Base-by-base conservation (phyloP, 2,329 filamentous ascomycete species). In the Zymoseptoria pseudotritici region DNA sequence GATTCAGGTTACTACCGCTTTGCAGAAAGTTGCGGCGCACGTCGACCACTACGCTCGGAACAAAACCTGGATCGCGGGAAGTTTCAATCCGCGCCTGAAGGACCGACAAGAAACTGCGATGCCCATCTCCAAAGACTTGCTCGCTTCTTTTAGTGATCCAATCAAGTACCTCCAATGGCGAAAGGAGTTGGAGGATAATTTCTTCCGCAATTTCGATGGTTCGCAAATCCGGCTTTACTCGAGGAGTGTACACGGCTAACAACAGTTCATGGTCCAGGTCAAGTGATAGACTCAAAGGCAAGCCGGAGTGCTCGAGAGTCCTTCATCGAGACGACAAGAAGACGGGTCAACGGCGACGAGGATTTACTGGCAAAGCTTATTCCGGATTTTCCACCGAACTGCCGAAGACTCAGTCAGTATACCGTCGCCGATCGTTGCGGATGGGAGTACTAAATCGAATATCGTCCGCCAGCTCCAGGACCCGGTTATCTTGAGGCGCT, bases 31-130 rank as follows among this genome's bases (percentile, higher is more conserved):
- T 58, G 72, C 69, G 1, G 65, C 62, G 17, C 80, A 77, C 1
- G 74, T 89, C 0, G 84, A 88, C 63, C 84, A 87, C 70, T 89
- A 88, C 63, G 84, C 81, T 1, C 77, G 86, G 9, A 86, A 82
- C 31, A 65, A 11, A 31, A 89, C 86, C 0, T 90, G 87, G 87
- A 83, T 89, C 26, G 83, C 86, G 0, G 79, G 82, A 1, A 83
- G 83, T 20, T 87, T 85, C 72, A 82, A 82, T 0, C 78, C 82
- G 36, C 75, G 82, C 60, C 74, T 82, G 65, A 50, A 64, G 29
- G 70, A 76, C 54, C 80, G 83, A 31, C 81, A 80, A 29, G 75
- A 83, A 0, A 81, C 80, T 36, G 78, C 85, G 0, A 84, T 86
- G 53, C 77, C 77, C 0, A 84, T 83, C 65, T 72, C 77, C 0